Conservation (phyloP, 2,329 filamentous ascomycete species). For the Emergomyces pasteurianus region DNA sequence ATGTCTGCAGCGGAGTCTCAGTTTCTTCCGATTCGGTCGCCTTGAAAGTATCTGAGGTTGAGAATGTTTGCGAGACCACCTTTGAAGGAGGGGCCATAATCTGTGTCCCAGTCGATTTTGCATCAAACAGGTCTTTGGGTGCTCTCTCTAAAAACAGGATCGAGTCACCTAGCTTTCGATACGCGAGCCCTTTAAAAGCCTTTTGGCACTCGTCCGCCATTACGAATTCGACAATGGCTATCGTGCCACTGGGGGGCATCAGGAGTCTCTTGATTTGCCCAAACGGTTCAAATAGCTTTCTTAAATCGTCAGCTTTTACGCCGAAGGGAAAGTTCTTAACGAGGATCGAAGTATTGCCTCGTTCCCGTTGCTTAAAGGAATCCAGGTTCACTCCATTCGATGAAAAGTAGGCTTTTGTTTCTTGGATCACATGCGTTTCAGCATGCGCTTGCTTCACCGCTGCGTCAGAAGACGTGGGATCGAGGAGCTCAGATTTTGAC, state of each 20-base stretch:
- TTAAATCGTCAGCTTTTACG: conserved; percentile 65
- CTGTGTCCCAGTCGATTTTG: conserved; percentile 22
- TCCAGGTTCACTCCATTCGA: conserved; percentile 84
- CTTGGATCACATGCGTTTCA: conserved; percentile 90
- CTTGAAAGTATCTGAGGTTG: conserved; percentile 29
- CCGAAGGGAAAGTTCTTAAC: conserved; percentile 92
- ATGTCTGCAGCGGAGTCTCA: conserved; percentile 43
- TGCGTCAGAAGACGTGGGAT: conserved; percentile 90
- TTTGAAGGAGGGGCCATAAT: conserved; percentile 19
- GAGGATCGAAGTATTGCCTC: conserved; percentile 76
- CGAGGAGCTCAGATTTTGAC: conserved; percentile 79
- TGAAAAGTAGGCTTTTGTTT: conserved; percentile 84
- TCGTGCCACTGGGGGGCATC: conserved; percentile 86
- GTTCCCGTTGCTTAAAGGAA: conserved; percentile 72
- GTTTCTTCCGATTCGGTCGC: conserved; percentile 24
- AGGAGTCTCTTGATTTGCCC: conserved; percentile 70
- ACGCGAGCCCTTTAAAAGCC: conserved; percentile 75
- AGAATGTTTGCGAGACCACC: conserved; percentile 29
- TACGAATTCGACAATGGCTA: conserved; percentile 82
- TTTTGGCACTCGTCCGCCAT: conserved; percentile 67
- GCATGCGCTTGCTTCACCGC: conserved; percentile 94
- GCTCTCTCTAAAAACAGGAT: conserved; percentile 90
- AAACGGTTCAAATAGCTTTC: conserved; percentile 71
- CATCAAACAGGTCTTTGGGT: conserved; percentile 64
- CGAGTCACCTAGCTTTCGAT: conserved; percentile 81